Base-by-base conservation (phyloP, 768 basidiomycete genomes). In the Austroboletus eburneus region DNA sequence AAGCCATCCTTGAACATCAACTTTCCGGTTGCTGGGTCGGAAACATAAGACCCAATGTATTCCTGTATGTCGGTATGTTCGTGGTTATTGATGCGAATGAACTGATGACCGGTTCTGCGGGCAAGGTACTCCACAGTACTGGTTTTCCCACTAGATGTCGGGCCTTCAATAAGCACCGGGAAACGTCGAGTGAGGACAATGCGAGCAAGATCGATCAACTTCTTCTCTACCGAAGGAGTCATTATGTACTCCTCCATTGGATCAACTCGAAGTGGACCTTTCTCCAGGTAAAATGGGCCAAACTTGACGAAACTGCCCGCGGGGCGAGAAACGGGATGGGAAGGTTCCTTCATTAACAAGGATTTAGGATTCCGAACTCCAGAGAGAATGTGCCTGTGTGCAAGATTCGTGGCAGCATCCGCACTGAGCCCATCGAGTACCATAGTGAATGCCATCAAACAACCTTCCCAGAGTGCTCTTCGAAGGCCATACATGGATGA, bases 31-130 rank as follows among this genome's bases (percentile, higher is more conserved):
- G 77, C 62, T 8, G 92, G 83, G 64, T 98, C 93, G 3, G 96
- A 94, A 20, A 94, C 82, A 61, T 99, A 99, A 0, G 92, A 92
- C 3, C 96, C 96, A 38, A 98, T 76, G 61, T 99, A 99, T 63
- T 99, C 96, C 61, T 99, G 96, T 41, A 99, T 96, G 61, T 99
- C 96, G 5, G 96, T 99, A 61, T 98, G 96, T 53, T 99, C 96
- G 69, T 99, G 96, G 59, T 99, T 99, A 71, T 99, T 99, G 75
- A 99, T 97, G 33, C 96, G 89, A 24, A 99, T 83, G 66, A 97
- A 98, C 29, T 79, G 82, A 71, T 99, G 96, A 0, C 96, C 95
- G 0, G 93, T 96, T 45, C 87, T 77, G 50, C 80, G 81, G 5
- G 96, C 95, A 23, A 99, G 79, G 65, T 94, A 98, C 68, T 97